Conservation (phyloP, 1,284 basidiomycete species). For the Sanghuangporus sanghuang region DNA sequence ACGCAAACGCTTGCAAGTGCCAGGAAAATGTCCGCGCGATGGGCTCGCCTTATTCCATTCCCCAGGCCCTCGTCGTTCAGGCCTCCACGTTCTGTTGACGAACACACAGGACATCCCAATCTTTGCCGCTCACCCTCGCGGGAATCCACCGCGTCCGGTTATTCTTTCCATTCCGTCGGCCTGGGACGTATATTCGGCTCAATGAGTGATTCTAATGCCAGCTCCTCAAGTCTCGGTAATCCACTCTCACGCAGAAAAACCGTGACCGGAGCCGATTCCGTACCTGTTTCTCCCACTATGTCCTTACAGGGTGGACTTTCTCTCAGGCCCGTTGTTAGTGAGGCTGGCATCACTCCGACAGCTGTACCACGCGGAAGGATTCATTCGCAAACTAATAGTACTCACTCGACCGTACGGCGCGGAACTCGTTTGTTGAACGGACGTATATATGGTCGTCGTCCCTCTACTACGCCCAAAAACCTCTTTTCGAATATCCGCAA, state of each 20-base stretch:
- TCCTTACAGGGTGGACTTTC: slow-evolving; percentile 11
- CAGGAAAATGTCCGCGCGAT: slow-evolving; percentile 18
- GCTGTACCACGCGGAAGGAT: neutral
- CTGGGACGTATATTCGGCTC: neutral
- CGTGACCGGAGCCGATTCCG: slow-evolving; percentile 1
- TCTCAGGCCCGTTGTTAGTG: slow-evolving; percentile 5
- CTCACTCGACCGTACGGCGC: slow-evolving; percentile 20
- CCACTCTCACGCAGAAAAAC: slow-evolving; percentile 20
- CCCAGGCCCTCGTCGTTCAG: neutral
- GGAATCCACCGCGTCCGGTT: slow-evolving; percentile 20
- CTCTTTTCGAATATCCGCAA: slow-evolving; percentile 40
- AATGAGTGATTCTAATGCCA: slow-evolving; percentile 9
- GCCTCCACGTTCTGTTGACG: slow-evolving; percentile 1
- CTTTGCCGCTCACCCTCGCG: slow-evolving; percentile 37
- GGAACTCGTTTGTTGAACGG: slow-evolving; percentile 68
- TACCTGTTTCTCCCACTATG: slow-evolving; percentile 2
- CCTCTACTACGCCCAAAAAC: slow-evolving; percentile 17
- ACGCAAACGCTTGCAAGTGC: slow-evolving; percentile 24
- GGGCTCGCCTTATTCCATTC: slow-evolving; percentile 8
- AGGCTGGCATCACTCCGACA: slow-evolving; percentile 7
- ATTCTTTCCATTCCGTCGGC: neutral
- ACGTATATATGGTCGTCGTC: slow-evolving; percentile 55
- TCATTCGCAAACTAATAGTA: slow-evolving; percentile 25
- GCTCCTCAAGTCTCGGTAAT: slow-evolving; percentile 7
- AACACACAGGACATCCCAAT: slow-evolving; percentile 21